phyloP scores from a whole-genome alignment of 2,329 filamentous ascomycete species.

The Talaromyces rugulosus region DNA sequence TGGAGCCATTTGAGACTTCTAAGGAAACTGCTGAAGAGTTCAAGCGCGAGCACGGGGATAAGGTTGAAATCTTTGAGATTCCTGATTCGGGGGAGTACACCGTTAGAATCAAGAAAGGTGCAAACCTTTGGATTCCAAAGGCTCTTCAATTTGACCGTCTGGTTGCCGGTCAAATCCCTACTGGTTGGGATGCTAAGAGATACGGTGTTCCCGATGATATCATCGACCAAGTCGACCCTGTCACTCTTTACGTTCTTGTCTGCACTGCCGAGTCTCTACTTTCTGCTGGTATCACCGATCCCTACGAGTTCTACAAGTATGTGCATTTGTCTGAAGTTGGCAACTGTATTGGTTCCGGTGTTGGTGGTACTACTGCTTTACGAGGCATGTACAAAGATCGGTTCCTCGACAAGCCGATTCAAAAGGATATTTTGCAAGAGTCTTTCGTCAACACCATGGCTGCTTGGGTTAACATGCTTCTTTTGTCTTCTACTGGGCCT shows the following conservation, averaged over 20 bases:
- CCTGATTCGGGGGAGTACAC: conserved; percentile 90
- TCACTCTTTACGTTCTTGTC: conserved; percentile 91
- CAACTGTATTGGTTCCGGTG: conserved; percentile 97
- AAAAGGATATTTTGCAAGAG: conserved; percentile 98
- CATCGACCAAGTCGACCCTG: conserved; percentile 93
- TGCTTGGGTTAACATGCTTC: conserved; percentile 98
- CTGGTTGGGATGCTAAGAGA: conserved; percentile 92
- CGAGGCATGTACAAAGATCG: conserved; percentile 98
- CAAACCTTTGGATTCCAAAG: conserved; percentile 92
- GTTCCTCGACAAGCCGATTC: conserved; percentile 91
- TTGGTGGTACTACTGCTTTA: conserved; percentile 88
- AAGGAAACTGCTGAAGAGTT: conserved; percentile 98
- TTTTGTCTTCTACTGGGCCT: conserved; percentile 92
- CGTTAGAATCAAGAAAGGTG: conserved; percentile 91
- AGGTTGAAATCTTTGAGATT: conserved; percentile 96
- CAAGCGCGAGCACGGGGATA: conserved; percentile 93
- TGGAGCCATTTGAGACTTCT: conserved; percentile 94
- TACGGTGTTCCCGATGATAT: conserved; percentile 98
- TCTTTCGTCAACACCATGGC: conserved; percentile 99
- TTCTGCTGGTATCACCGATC: conserved; percentile 92
- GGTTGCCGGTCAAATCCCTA: conserved; percentile 93
- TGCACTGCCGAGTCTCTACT: conserved; percentile 89
- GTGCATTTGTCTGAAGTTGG: conserved; percentile 96
- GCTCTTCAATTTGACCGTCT: conserved; percentile 95
- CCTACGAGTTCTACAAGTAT: conserved; percentile 99